phyloP scores from a whole-genome alignment of 257 asterid genomes.

The Solanum clarkiae region DNA sequence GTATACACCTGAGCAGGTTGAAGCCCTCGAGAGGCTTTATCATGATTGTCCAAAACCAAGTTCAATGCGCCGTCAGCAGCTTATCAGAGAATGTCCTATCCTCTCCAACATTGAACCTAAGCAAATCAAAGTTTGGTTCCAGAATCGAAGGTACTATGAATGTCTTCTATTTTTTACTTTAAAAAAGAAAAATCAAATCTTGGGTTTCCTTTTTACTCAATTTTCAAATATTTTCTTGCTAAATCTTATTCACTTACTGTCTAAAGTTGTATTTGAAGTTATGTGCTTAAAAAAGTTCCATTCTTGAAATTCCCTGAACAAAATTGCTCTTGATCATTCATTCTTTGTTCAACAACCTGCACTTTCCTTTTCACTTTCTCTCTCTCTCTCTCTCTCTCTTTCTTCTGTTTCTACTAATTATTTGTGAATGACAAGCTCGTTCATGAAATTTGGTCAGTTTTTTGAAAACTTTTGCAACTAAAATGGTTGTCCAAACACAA shows the following conservation, averaged over 20 bases:
- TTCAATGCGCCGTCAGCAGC: slow-evolving; percentile 83
- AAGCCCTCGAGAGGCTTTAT: slow-evolving; percentile 85
- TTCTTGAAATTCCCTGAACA: background rate
- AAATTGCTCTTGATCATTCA: too few relatives aligned
- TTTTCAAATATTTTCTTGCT: background rate
- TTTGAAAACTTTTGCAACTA: background rate
- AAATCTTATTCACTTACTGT: background rate
- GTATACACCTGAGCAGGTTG: slow-evolving; percentile 85
- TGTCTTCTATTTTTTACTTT: background rate
- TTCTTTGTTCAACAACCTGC: background rate
- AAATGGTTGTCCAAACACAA: background rate
- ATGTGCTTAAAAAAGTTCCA: background rate
- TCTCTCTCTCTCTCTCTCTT: background rate
- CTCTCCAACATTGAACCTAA: slow-evolving; percentile 73
- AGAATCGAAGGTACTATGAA: slow-evolving; percentile 58
- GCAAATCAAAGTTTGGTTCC: slow-evolving; percentile 95
- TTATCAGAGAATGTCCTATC: slow-evolving; percentile 77
- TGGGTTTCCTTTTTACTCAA: background rate
- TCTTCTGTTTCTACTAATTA: background rate
- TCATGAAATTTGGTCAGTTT: background rate
- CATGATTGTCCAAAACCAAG: slow-evolving; percentile 90
- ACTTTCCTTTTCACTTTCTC: background rate
- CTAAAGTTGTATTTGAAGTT: background rate
- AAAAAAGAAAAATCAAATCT: background rate
- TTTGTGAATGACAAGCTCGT: background rate